Percentiles rank a stretch among this genome's conserved stretches.
phyloP scores from a whole-genome alignment of 768 basidiomycete genomes.

The Collybiopsis luxurians region DNA sequence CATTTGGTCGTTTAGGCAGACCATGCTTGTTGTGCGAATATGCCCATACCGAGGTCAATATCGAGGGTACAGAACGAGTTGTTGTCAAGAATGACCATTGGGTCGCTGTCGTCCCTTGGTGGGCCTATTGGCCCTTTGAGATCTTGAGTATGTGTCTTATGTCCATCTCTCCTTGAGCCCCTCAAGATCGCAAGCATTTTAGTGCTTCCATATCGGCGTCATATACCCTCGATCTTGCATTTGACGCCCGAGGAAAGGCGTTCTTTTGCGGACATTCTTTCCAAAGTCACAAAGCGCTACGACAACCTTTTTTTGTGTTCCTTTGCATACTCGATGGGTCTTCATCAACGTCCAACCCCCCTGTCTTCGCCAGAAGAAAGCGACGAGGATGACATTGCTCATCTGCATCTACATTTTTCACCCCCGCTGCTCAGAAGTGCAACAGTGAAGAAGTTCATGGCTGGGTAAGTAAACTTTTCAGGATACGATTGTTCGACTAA shows the following conservation, averaged over 20 bases:
- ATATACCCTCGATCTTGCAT: conserved; percentile 68
- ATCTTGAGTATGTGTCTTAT: conserved; percentile 59
- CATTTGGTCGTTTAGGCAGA: conserved; percentile 31
- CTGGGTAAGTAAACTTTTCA: conserved; percentile 55
- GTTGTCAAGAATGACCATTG: conserved; percentile 75
- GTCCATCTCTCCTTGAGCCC: too few species aligned
- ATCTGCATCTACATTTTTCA: conserved; percentile 84
- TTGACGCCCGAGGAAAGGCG: conserved; percentile 58
- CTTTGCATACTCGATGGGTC: conserved; percentile 93
- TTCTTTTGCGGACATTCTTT: conserved; percentile 68
- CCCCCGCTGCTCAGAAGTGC: conserved; percentile 84
- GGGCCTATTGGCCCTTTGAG: conserved; percentile 95
- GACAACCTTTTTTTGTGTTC: conserved; percentile 83
- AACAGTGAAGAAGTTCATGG: conserved; percentile 83
- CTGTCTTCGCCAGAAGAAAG: conserved; percentile 25
- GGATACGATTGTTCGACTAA: conserved; percentile 3
- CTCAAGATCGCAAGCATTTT: conserved; percentile 8
- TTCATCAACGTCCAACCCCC: conserved; percentile 80
- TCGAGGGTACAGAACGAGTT: conserved; percentile 43
- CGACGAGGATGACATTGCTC: conserved; percentile 57
- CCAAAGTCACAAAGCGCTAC: conserved; percentile 61
- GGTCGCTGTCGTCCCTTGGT: conserved; percentile 88
- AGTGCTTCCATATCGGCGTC: conserved; percentile 79
- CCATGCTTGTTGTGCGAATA: conserved; percentile 83
- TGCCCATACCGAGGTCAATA: conserved; percentile 56